Conservation (phyloP, 495 filamentous ascomycete genomes). For the Darksidea phi region DNA sequence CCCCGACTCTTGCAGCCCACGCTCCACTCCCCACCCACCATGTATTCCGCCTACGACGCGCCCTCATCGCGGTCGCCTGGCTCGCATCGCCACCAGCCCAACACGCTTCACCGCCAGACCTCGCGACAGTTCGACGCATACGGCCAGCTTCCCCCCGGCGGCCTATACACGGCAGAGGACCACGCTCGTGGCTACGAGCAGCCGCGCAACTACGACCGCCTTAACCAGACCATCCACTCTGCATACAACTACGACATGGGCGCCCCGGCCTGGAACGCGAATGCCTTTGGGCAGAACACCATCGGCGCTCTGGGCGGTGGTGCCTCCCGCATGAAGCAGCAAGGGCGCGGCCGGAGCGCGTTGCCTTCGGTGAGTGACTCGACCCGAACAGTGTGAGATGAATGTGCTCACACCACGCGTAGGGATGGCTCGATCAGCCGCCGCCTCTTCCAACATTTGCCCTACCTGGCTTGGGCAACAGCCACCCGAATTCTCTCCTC, state of each 20-base stretch:
- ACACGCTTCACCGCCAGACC: slow-evolving; percentile 65
- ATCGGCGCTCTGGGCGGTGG: slow-evolving; percentile 30
- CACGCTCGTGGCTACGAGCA: slow-evolving; percentile 29
- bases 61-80: slow-evolving; percentile 60
- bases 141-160: slow-evolving; percentile 30
- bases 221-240: slow-evolving; percentile 34
- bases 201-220: slow-evolving; percentile 35
- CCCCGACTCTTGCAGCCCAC: neutral
- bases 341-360: slow-evolving; percentile 24
- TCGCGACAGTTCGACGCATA: slow-evolving; percentile 63
- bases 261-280: slow-evolving; percentile 33
- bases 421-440: slow-evolving; percentile 38
- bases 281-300: slow-evolving; percentile 33
- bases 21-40: slow-evolving; percentile 44
- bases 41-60: slow-evolving; percentile 58
- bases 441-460: slow-evolving; percentile 28
- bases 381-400: neutral
- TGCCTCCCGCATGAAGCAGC: slow-evolving; percentile 25
- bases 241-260: slow-evolving; percentile 34
- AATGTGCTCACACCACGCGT: neutral
- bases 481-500: slow-evolving; percentile 25
- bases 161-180: slow-evolving; percentile 38
- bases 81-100: slow-evolving; percentile 61
- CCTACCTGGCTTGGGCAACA: slow-evolving; percentile 30
- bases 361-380: slow-evolving; percentile 30